These are phyloP conservation scores for Pelagophyceae sp. DNA, from an alignment of 352 stramenopile species.

Conservation along the genomic window DNA sequence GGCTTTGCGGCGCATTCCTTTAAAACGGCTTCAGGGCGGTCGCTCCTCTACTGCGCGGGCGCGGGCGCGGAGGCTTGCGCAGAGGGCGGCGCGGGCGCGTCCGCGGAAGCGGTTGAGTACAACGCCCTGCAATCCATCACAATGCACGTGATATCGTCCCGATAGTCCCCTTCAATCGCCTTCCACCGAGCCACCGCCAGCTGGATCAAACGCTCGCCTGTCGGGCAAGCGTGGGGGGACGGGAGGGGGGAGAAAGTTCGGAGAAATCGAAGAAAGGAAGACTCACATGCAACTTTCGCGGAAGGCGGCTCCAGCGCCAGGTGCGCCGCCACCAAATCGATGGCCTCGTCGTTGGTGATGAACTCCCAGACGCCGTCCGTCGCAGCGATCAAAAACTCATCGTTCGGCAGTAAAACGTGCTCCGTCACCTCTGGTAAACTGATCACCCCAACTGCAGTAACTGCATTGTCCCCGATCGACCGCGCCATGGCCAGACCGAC, in stretches of 20 bases:
- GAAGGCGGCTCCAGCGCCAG: no score
- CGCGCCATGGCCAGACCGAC: slow-evolving; percentile 39
- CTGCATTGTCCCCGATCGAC: slow-evolving; percentile 36
- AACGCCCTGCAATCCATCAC: no score
- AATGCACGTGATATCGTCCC: slow-evolving; percentile 39
- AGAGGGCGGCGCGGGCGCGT: no score
- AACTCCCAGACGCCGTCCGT: slow-evolving; percentile 42
- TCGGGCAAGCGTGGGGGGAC: not conserved
- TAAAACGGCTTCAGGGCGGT: no score
- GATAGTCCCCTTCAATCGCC: slow-evolving; percentile 44
- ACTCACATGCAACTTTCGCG: no score
- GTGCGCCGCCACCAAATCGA: slow-evolving; percentile 40
- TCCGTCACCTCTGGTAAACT: slow-evolving; percentile 33
- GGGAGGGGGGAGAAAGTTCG: no score
- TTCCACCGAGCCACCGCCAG: slow-evolving; percentile 34
- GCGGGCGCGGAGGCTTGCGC: no score
- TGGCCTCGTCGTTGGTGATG: slow-evolving; percentile 36
- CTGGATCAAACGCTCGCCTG: slow-evolving; percentile 37
- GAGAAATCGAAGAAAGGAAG: no score
- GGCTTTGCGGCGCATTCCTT: no score
- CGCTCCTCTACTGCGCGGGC: no score
- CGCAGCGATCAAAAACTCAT: slow-evolving; percentile 19
- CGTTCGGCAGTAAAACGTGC: slow-evolving; percentile 27
- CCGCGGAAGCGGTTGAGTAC: not conserved
- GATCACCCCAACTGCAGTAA: slow-evolving; percentile 34